A percentile compares a stretch with the other conserved stretches of the same genome.
phyloP scores from a whole-genome alignment of 2,329 filamentous ascomycete species.

The Trichoderma endophyticum region DNA sequence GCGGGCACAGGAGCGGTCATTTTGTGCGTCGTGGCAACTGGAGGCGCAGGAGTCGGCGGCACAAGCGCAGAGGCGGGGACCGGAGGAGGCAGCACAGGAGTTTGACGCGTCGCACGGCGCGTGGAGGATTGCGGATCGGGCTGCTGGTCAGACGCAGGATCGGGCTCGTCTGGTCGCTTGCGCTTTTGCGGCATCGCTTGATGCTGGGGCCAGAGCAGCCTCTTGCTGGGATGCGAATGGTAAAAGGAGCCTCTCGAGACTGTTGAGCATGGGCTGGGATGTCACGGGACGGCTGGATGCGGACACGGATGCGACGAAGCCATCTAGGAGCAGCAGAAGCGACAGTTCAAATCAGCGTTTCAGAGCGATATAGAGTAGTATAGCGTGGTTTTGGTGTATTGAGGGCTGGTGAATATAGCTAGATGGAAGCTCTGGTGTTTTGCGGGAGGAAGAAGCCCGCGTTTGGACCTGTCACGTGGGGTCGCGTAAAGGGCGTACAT shows the following conservation, averaged over 20 bases:
- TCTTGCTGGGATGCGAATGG: neutral
- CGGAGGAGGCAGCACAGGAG: conserved; percentile 31
- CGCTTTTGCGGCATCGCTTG: conserved; percentile 38
- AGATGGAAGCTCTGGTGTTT: neutral
- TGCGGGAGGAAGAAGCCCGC: neutral
- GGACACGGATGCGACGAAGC: neutral
- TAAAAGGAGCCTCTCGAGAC: neutral
- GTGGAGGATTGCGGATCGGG: conserved; percentile 24
- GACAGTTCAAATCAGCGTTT: neutral
- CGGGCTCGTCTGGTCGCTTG: conserved; percentile 33
- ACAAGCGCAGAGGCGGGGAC: conserved; percentile 23
- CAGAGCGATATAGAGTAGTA: neutral
- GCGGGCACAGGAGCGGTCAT: conserved; percentile 6
- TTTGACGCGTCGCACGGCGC: conserved; percentile 42
- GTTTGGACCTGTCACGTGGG: neutral
- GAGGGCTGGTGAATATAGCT: neutral
- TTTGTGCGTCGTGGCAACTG: conserved; percentile 1
- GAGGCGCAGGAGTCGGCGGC: conserved; percentile 4
- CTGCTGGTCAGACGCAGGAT: conserved; percentile 25
- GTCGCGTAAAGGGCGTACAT: neutral
- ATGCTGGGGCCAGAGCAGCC: neutral
- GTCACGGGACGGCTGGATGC: conserved; percentile 6
- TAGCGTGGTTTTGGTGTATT: neutral
- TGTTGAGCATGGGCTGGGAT: neutral
- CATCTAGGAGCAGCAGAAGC: conserved; percentile 1